Evolutionary conservation across 2,329 filamentous ascomycete species (phyloP), one percentile per base, ranked within the genome.

Genomic region (Colletotrichum higginsianum): DNA sequence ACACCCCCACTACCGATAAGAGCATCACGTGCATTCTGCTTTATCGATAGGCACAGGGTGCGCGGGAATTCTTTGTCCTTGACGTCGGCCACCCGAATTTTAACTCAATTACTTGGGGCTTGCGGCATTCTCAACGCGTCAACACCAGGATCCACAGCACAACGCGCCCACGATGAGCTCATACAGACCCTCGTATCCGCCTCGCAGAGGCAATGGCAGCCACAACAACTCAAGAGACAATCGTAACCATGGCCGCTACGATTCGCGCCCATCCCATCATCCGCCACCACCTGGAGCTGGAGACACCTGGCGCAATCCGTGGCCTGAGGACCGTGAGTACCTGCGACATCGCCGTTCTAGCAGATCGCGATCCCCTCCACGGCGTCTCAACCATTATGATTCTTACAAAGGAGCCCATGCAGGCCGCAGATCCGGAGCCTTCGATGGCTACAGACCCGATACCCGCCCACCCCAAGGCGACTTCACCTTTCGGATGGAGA

Each of bases 401-500:
- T 55, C 65, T 71, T 60, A 71, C 65, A 68, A 58, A 71, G 58
- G 53, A 63, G 58, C 40, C 53, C 21, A 68, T 47, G 11, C 60
- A 71, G 68, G 68, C n/a, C 52, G 68, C 26, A 50, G 68, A 58
- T 72, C 70, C 46, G 66, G 70, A 38, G 70, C 38, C 49, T 61
- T 61, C n/a, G 66, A 72, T 71, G 61, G 61, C 42, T 72, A 72
- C 61, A 57, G 60, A 92, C 92, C 77, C 53, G 66, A 73, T 23
- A 23, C 53, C 40, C 76, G 79, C 16, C 84, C 77, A 4, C 77
- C 83, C 1, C 83, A 82, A 60, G 78, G 87, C 47, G 87, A 90
- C 61, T 91, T 91, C 76, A 87, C 86, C 0, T 91, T 90, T 70
- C 86, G 86, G 8, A 80, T 86, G 52, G 84, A 88, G 13, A 86